phyloP scores from a whole-genome alignment of 1,284 basidiomycete genomes.

The Malassezia equina region DNA sequence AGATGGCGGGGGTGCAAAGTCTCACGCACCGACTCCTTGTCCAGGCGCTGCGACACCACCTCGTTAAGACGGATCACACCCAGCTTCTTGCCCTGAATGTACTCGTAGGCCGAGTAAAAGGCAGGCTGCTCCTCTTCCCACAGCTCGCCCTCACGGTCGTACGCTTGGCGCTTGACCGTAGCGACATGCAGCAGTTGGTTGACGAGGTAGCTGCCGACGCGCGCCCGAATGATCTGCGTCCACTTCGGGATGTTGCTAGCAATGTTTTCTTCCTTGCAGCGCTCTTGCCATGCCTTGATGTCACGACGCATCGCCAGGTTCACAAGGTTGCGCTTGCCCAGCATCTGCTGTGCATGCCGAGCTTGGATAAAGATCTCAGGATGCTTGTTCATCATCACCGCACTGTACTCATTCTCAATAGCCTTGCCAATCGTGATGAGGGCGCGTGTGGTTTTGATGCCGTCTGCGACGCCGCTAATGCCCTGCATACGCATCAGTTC shows the following conservation, averaged over 20 bases:
- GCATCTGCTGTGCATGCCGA: slow-evolving; percentile 23
- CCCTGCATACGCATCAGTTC: slow-evolving; percentile 78
- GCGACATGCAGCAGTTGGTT: slow-evolving; percentile 75
- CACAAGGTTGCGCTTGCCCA: slow-evolving; percentile 26
- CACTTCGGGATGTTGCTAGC: slow-evolving; percentile 63
- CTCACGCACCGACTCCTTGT: slow-evolving; percentile 64
- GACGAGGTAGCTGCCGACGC: slow-evolving; percentile 72
- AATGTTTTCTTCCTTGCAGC: slow-evolving; percentile 54
- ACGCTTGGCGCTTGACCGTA: slow-evolving; percentile 58
- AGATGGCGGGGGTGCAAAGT: slow-evolving; percentile 83
- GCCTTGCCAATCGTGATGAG: slow-evolving; percentile 72
- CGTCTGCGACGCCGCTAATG: slow-evolving; percentile 65
- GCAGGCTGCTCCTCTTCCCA: slow-evolving; percentile 70
- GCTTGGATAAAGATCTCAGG: slow-evolving; percentile 31
- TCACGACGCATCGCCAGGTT: slow-evolving; percentile 31
- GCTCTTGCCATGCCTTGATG: slow-evolving; percentile 48
- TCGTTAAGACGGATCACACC: slow-evolving; percentile 84
- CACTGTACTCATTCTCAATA: slow-evolving; percentile 61
- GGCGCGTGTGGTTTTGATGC: slow-evolving; percentile 82
- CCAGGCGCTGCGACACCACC: slow-evolving; percentile 65
- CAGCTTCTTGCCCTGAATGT: slow-evolving; percentile 77
- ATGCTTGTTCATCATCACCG: slow-evolving; percentile 28
- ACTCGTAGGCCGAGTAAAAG: slow-evolving; percentile 86
- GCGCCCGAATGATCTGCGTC: slow-evolving; percentile 60
- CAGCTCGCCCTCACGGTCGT: slow-evolving; percentile 34